Conservation (phyloP, 352 stramenopile species). For the Phytophthora multivora region DNA sequence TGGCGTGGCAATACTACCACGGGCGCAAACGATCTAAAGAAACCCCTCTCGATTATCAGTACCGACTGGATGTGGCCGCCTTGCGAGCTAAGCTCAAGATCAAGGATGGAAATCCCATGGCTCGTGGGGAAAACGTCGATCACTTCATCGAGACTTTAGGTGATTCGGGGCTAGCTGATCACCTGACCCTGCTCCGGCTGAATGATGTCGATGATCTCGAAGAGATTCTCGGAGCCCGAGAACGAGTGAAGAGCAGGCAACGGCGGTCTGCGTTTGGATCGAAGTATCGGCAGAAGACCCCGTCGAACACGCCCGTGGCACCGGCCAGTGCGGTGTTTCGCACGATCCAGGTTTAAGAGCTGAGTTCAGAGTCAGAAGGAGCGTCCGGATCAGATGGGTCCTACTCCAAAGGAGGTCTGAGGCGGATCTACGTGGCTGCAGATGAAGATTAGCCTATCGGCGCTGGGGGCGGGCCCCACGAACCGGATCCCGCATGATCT, state of each 20-base stretch:
- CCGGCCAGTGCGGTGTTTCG: too few relatives aligned
- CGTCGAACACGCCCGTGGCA: too few relatives aligned
- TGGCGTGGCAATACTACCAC: conserved; percentile 8
- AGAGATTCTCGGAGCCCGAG: neutral
- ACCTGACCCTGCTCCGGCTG: neutral
- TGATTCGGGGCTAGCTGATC: conserved; percentile 8
- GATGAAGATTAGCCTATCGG: too few relatives aligned
- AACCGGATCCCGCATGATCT: too few relatives aligned
- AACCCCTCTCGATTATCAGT: conserved; percentile 1
- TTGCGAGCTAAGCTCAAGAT: conserved; percentile 4
- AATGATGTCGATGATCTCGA: neutral
- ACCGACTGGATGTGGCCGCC: conserved; percentile 1
- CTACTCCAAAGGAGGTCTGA: too few relatives aligned
- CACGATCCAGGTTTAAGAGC: too few relatives aligned
- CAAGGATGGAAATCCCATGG: neutral
- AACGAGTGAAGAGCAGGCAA: neutral
- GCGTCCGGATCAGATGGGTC: too few relatives aligned
- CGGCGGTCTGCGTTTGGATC: neutral
- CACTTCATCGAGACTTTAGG: conserved; percentile 18
- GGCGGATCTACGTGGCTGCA: too few relatives aligned
- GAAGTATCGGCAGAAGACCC: neutral
- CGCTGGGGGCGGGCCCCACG: too few relatives aligned
- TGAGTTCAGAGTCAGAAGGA: too few relatives aligned
- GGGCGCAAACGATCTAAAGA: neutral
- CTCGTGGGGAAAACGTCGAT: neutral